These are phyloP conservation scores for Cryptosporidium viatorum DNA, from an alignment of 169 alveolate genomes.

Conservation along the genomic window DNA sequence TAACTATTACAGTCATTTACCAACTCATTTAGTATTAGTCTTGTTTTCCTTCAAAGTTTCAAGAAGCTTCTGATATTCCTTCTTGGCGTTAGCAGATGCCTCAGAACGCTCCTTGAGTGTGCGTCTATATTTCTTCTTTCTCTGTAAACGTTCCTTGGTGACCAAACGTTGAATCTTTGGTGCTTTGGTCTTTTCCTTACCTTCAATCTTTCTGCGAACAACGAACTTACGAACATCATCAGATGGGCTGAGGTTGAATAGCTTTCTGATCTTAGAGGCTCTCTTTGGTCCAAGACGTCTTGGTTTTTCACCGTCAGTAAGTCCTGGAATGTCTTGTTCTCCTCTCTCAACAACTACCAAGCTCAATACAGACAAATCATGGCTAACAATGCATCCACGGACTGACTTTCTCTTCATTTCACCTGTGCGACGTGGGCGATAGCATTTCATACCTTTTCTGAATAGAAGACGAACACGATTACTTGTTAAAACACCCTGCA, in stretches of 20 bases:
- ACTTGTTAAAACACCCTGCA: conserved; percentile 96
- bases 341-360: conserved; percentile 98
- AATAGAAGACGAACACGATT: conserved; percentile 87
- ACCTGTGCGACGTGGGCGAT: conserved; percentile 98
- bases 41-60: conserved; percentile 26
- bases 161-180: conserved; percentile 99
- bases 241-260: conserved; percentile 92
- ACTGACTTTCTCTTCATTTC: conserved; percentile 98
- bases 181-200: conserved; percentile 93
- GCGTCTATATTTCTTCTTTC: conserved; percentile 89
- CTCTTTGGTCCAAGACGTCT: conserved; percentile 99
- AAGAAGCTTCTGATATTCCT: conserved; percentile 54
- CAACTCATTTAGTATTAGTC: conserved; percentile 21
- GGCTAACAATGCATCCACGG: conserved; percentile 99
- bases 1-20: conserved; percentile 39
- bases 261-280: conserved; percentile 96
- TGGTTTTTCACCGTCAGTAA: conserved; percentile 96
- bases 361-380: conserved; percentile 97
- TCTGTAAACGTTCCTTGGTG: conserved; percentile 97
- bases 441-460: conserved; percentile 92
- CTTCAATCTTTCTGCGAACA: conserved; percentile 90
- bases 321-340: conserved; percentile 94
- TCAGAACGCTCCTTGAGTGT: conserved; percentile 64
- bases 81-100: conserved; percentile 70
- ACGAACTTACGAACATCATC: conserved; percentile 97